Evolutionary conservation across 805 yeast genomes (phyloP).

Genomic region (Pichia gijzeniarum): DNA sequence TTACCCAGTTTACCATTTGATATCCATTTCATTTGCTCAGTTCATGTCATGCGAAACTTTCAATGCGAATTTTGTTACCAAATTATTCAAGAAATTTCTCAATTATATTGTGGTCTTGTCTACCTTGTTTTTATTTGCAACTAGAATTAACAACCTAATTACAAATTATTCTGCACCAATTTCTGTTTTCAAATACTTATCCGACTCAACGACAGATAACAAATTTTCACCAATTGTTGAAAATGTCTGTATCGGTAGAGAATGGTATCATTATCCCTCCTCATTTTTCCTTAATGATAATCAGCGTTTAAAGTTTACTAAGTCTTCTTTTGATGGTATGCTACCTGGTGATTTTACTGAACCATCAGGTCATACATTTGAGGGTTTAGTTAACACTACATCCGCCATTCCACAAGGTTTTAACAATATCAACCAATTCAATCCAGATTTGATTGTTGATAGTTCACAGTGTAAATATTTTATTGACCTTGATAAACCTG

Average conservation of each 20-base stretch:
- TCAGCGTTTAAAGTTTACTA: slow-evolving; percentile 58
- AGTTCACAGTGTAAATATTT: slow-evolving; percentile 58
- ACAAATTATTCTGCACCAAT: slow-evolving; percentile 72
- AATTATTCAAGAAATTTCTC: slow-evolving; percentile 5
- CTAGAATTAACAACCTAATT: slow-evolving; percentile 41
- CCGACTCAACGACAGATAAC: slow-evolving; percentile 22
- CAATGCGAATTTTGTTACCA: slow-evolving; percentile 9
- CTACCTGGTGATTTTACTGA: slow-evolving; percentile 81
- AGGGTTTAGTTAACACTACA: slow-evolving; percentile 30
- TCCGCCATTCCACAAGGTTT: slow-evolving; percentile 52
- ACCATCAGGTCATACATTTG: slow-evolving; percentile 16
- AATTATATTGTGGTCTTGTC: slow-evolving; percentile 1
- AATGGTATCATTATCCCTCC: slow-evolving; percentile 90
- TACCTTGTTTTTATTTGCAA: slow-evolving; percentile 7
- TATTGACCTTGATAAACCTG: slow-evolving; percentile 54
- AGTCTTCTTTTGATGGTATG: slow-evolving; percentile 78
- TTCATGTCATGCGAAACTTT: slow-evolving; percentile 29
- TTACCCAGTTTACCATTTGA: slow-evolving; percentile 74
- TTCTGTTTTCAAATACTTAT: slow-evolving; percentile 41
- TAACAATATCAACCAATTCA: slow-evolving; percentile 71
- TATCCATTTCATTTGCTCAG: slow-evolving; percentile 54
- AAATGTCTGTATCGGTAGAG: slow-evolving; percentile 85
- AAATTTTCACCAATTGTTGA: slow-evolving; percentile 19
- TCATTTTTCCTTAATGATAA: slow-evolving; percentile 72
- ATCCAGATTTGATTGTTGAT: slow-evolving; percentile 46